A percentile compares a stretch with the other conserved stretches of the same genome.
Conservation (phyloP, 306 rosid genomes). For the Fragaria iinumae region DNA sequence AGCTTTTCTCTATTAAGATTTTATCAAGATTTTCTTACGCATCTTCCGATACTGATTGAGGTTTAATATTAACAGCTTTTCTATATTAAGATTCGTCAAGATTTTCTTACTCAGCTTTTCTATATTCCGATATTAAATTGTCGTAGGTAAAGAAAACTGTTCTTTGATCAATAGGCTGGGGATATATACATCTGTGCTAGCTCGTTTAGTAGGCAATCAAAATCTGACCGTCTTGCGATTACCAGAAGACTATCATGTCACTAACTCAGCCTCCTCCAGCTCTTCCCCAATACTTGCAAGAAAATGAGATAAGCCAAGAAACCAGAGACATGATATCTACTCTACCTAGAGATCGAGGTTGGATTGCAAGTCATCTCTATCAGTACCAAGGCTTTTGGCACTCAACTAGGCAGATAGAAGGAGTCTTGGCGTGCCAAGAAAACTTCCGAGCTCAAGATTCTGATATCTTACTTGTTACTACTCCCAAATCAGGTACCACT, state of each 20-base stretch:
- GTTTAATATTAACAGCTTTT: no score
- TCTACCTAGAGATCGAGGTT: constrained; percentile 28
- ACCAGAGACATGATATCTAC: constrained; percentile 25
- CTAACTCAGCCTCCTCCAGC: background rate
- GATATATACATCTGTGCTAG: no score
- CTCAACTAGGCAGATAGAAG: constrained; percentile 26
- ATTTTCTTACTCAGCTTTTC: no score
- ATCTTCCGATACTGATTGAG: no score
- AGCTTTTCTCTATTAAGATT: no score
- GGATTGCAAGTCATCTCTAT: constrained; percentile 23
- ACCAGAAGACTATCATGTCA: background rate
- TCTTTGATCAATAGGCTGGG: no score
- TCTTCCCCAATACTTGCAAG: constrained; percentile 28
- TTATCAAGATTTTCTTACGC: no score
- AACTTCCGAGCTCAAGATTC: constrained; percentile 33
- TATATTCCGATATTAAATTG: no score
- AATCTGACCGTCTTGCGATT: background rate
- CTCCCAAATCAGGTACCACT: constrained; percentile 47
- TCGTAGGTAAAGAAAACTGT: no score
- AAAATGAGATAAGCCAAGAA: constrained; percentile 26
- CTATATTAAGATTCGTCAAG: no score
- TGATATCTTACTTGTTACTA: constrained; percentile 35
- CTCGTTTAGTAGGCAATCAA: no score
- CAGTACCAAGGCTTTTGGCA: constrained; percentile 47
- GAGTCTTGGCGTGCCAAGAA: constrained; percentile 27